Evolutionary conservation across 106 monocot genomes (phyloP).

Genomic region (Dendrobium officinale): DNA sequence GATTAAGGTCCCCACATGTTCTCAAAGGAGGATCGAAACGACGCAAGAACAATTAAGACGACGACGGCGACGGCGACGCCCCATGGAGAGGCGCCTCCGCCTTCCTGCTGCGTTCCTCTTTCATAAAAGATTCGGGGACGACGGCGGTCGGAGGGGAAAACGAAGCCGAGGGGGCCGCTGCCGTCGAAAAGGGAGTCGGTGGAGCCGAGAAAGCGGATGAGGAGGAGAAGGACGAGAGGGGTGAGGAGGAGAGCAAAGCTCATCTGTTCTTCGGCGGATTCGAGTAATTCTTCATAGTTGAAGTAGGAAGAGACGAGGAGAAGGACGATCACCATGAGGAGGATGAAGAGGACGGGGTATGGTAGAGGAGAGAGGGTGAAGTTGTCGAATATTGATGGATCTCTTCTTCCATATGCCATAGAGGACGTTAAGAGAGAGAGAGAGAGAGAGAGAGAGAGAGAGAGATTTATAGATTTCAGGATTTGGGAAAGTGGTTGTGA

Average conservation of each 20-base stretch:
- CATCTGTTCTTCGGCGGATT: conserved; percentile 34
- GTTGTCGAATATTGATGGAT: conserved; percentile 38
- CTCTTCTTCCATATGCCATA: neutral
- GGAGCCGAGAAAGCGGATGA: conserved; percentile 53
- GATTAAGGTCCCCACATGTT: conserved; percentile 54
- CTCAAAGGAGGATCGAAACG: conserved; percentile 51
- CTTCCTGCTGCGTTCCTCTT: conserved; percentile 9
- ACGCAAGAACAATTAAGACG: conserved; percentile 49
- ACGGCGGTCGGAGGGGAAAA: conserved; percentile 10
- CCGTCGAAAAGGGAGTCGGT: conserved; percentile 20
- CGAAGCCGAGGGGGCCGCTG: conserved; percentile 15
- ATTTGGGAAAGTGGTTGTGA: too few species aligned
- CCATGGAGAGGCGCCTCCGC: conserved; percentile 65
- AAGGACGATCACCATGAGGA: conserved; percentile 46
- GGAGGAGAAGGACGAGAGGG: conserved; percentile 49
- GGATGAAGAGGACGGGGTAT: conserved; percentile 65
- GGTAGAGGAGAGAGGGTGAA: conserved; percentile 74
- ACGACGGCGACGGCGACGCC: conserved; percentile 55
- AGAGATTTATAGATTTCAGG: too few species aligned
- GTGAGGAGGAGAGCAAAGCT: conserved; percentile 43
- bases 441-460: too few species aligned
- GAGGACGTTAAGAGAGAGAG: too few species aligned
- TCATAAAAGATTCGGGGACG: conserved; percentile 4
- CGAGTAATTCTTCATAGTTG: conserved; percentile 41
- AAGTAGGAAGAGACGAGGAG: conserved; percentile 42